These are phyloP conservation scores for Dendrothele bispora DNA, from an alignment of 768 basidiomycete species.

Conservation along the genomic window DNA sequence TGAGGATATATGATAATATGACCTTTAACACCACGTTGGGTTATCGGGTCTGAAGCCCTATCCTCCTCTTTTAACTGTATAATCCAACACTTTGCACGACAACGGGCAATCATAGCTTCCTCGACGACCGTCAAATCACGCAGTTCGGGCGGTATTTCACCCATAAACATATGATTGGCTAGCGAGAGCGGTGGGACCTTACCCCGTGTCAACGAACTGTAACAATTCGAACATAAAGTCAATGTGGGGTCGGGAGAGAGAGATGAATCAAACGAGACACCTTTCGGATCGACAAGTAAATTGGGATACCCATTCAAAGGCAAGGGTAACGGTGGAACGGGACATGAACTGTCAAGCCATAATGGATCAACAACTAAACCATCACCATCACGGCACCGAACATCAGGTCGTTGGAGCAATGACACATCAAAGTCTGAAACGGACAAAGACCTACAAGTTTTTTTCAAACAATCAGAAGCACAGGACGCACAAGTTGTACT, in stretches of 20 bases:
- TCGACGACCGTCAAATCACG: conserved; percentile 34
- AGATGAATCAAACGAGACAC: not conserved
- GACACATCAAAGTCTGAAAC: not conserved
- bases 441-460: not conserved
- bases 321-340: not conserved
- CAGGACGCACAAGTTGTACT: not conserved
- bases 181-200: conserved; percentile 26
- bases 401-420: not conserved
- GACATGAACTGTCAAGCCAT: conserved; percentile 1
- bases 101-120: conserved; percentile 38
- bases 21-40: conserved; percentile 34
- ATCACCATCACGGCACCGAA: not conserved
- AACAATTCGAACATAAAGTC: conserved; percentile 22
- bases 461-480: not conserved
- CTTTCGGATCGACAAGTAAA: conserved; percentile 7
- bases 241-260: not conserved
- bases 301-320: not conserved
- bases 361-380: not conserved
- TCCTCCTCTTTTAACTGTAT: conserved; percentile 31
- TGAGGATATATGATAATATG: conserved; percentile 44
- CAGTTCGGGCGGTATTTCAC: conserved; percentile 27
- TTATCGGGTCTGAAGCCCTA: conserved; percentile 1
- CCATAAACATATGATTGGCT: conserved; percentile 30
- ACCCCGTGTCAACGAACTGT: conserved; percentile 3
- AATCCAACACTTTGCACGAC: conserved; percentile 35